Percentiles rank a stretch among this genome's conserved stretches.
Evolutionary conservation across 306 rosid species (phyloP).

Genomic region (Coriaria nepalensis): DNA sequence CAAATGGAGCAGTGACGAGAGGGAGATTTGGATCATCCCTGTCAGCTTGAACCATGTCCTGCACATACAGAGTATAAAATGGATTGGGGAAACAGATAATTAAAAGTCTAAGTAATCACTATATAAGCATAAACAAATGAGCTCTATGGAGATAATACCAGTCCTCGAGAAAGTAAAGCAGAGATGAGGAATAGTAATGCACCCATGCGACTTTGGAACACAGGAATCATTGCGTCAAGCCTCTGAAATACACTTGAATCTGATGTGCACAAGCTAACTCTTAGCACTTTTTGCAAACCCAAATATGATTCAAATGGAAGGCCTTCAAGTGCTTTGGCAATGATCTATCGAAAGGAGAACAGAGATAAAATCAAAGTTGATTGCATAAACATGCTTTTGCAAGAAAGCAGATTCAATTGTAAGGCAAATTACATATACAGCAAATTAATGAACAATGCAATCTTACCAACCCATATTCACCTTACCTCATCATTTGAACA

Average conservation of each 20-base stretch:
- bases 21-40: constrained; percentile 96
- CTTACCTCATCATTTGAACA: constrained; percentile 52
- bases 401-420: constrained; percentile 7
- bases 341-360: constrained; percentile 29
- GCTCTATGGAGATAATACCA: constrained; percentile 44
- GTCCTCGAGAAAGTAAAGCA: constrained; percentile 87
- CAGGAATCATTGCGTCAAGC: constrained; percentile 59
- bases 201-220: constrained; percentile 89
- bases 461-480: constrained; percentile 12
- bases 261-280: constrained; percentile 53
- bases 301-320: constrained; percentile 66
- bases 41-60: constrained; percentile 85
- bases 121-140: constrained; percentile 2
- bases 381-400: not conserved
- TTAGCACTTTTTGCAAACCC: constrained; percentile 62
- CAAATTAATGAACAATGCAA: constrained; percentile 9
- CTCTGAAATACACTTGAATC: constrained; percentile 52
- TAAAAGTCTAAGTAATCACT: too few relatives aligned
- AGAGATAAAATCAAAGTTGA: not conserved
- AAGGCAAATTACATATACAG: constrained; percentile 14
- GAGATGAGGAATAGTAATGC: constrained; percentile 91
- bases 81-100: too few relatives aligned
- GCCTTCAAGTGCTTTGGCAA: constrained; percentile 58
- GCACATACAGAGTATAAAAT: constrained; percentile 6
- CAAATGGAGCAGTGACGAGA: constrained; percentile 96